Conservation (phyloP, 140 eudicot genomes). For the Eryngium alpinum region DNA sequence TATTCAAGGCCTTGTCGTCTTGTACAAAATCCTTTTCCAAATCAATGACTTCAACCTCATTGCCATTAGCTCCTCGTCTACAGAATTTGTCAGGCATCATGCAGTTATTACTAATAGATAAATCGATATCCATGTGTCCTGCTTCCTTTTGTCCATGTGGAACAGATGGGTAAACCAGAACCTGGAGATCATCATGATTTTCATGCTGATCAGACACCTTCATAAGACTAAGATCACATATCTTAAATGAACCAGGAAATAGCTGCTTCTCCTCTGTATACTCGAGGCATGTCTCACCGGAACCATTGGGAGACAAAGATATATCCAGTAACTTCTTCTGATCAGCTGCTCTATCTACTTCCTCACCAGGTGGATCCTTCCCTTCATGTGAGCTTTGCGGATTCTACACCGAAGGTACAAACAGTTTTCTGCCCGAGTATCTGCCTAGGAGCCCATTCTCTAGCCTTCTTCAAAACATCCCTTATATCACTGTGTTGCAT, state of each 20-base stretch:
- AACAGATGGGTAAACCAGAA: constrained; percentile 35
- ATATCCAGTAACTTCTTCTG: constrained; percentile 24
- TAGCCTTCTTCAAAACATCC: constrained; percentile 48
- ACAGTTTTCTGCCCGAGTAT: constrained; percentile 32
- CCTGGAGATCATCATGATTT: constrained; percentile 36
- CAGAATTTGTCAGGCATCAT: constrained; percentile 32
- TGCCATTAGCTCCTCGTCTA: constrained; percentile 41
- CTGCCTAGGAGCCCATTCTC: constrained; percentile 42
- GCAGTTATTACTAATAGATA: constrained; percentile 60
- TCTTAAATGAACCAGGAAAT: constrained; percentile 72
- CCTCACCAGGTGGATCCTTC: constrained; percentile 20
- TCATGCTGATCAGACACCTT: constrained; percentile 58
- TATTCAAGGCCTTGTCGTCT: constrained; percentile 40
- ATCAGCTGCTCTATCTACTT: constrained; percentile 21
- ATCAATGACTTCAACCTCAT: constrained; percentile 85
- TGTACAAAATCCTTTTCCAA: constrained; percentile 68
- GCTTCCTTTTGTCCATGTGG: constrained; percentile 37
- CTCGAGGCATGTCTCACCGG: constrained; percentile 28
- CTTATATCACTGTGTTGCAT: constrained; percentile 30
- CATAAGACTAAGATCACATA: constrained; percentile 82
- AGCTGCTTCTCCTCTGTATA: constrained; percentile 68
- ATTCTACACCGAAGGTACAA: constrained; percentile 29
- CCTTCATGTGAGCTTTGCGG: constrained; percentile 23
- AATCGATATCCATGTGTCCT: constrained; percentile 51
- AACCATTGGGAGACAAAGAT: constrained; percentile 27